Evolutionary conservation across 2,329 filamentous ascomycete species (phyloP), one percentile per base, ranked within the genome.

Genomic region (Calcarisporium arbuscula): DNA sequence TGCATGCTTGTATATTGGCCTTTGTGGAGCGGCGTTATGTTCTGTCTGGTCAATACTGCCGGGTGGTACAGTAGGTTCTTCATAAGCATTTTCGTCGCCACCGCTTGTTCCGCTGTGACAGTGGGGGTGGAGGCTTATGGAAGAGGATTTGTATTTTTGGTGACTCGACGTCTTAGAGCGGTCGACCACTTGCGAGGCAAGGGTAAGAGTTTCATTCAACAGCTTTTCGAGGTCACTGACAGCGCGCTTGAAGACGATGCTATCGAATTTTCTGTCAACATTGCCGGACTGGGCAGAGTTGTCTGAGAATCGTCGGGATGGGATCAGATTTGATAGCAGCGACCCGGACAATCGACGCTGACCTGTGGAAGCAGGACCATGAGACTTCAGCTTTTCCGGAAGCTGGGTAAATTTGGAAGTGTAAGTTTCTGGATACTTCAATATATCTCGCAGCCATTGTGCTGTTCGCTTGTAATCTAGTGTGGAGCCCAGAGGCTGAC

Each of bases 181-280:
- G 20, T 61, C 57, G 5, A 61, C 53, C 9, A 56, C 60, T 32
- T 65, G 56, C 14, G 61, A 56, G 9, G 65, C 67, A 27, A 72
- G 49, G 3, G 56, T 49, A 8, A 71, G 44, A 9, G 67, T 66
- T 46, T 73, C 67, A 20, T 54, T 60, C 6, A 73, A 46, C 14
- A 73, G 58, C 17, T 60, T 53, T 39, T 73, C 67, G 18, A 72
- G 51, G 38, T 70, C 61, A 22, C 51, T 52, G 22, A 68, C 52
- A 4, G 61, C 57, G 6, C 46, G 53, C 28, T 55, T 57, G 40
- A 68, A 62, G 7, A 40, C 36, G 17, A 41, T 20, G 4, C 47
- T 45, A 25, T 58, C 52, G 20, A 56, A 40, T 8, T 34, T 47
- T 7, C 43, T 34, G 12, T 48, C 42, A n/a, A 44, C 44, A 9